Conservation (phyloP, 331 rosid genomes). For the Acacia pycnantha region DNA sequence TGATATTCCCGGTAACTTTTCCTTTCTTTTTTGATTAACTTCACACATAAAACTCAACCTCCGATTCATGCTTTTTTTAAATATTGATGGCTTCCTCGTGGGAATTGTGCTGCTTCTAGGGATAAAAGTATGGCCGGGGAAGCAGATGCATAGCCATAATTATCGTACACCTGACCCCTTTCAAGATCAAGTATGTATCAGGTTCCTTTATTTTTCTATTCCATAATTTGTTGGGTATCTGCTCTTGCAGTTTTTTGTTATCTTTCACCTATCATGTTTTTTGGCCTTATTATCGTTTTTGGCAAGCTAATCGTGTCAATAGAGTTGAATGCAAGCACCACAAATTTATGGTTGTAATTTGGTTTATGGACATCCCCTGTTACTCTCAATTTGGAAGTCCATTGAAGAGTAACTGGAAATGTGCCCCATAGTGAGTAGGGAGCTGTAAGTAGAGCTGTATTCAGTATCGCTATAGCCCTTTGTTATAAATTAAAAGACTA, state of each 20-base stretch:
- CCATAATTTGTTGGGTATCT: background rate
- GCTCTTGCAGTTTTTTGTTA: background rate
- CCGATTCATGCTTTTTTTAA: background rate
- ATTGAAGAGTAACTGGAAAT: no score
- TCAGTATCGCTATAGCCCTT: background rate
- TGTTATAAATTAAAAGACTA: background rate
- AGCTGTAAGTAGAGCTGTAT: background rate
- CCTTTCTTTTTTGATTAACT: background rate
- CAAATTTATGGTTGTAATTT: background rate
- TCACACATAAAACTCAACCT: background rate
- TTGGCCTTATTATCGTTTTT: background rate
- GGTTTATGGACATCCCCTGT: background rate
- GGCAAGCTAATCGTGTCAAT: background rate
- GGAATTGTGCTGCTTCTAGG: constrained; percentile 44
- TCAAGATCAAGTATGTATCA: constrained; percentile 60
- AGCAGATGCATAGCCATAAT: constrained; percentile 87
- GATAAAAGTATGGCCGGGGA: constrained; percentile 58
- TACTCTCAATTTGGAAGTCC: background rate
- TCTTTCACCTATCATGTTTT: background rate
- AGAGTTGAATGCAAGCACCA: background rate
- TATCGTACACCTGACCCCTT: constrained; percentile 74
- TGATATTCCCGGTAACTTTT: constrained; percentile 55
- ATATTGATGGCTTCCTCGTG: constrained; percentile 6
- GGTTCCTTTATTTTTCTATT: constrained; percentile 7
- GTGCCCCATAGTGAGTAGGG: no score